These are phyloP conservation scores for Volvox reticuliferus DNA, from an alignment of 139 green algal genomes.

Conservation along the genomic window DNA sequence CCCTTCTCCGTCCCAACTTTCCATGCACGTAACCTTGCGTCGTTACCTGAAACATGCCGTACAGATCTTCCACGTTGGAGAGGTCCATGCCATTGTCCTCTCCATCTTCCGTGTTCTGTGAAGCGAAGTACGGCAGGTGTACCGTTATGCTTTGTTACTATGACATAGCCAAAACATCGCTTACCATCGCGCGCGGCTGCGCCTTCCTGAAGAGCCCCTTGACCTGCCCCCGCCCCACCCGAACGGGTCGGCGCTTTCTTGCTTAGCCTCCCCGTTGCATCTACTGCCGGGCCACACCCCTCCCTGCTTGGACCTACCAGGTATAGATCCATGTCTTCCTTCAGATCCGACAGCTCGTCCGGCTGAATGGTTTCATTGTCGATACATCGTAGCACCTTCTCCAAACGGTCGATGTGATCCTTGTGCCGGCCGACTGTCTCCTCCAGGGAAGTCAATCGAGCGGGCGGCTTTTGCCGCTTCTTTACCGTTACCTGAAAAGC, in stretches of 20 bases:
- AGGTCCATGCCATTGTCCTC: conserved; percentile 62
- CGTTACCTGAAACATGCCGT: conserved; percentile 66
- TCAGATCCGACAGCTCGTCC: conserved; percentile 84
- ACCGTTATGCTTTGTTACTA: too few relatives aligned
- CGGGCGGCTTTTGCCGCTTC: conserved; percentile 84
- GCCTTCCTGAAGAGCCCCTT: too few relatives aligned
- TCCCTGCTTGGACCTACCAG: conserved; percentile 50
- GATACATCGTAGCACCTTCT: conserved; percentile 91
- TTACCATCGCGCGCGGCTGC: too few relatives aligned
- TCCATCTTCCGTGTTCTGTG: conserved; percentile 54
- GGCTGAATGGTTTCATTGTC: conserved; percentile 93
- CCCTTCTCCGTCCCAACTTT: too few relatives aligned
- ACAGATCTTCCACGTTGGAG: conserved; percentile 83
- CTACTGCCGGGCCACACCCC: background rate
- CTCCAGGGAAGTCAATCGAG: conserved; percentile 71
- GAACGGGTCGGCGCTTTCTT: too few relatives aligned
- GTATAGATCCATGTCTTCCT: conserved; percentile 93
- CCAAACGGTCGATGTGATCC: conserved; percentile 60
- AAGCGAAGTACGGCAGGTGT: too few relatives aligned
- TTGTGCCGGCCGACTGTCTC: conserved; percentile 79
- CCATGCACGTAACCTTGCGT: background rate
- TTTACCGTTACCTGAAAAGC: conserved; percentile 51
- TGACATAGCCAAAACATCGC: too few relatives aligned
- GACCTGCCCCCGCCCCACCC: too few relatives aligned
- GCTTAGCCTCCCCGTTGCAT: too few relatives aligned